phyloP scores from a whole-genome alignment of 192 early-diverging fungal genomes.

The Linderina pennispora region DNA sequence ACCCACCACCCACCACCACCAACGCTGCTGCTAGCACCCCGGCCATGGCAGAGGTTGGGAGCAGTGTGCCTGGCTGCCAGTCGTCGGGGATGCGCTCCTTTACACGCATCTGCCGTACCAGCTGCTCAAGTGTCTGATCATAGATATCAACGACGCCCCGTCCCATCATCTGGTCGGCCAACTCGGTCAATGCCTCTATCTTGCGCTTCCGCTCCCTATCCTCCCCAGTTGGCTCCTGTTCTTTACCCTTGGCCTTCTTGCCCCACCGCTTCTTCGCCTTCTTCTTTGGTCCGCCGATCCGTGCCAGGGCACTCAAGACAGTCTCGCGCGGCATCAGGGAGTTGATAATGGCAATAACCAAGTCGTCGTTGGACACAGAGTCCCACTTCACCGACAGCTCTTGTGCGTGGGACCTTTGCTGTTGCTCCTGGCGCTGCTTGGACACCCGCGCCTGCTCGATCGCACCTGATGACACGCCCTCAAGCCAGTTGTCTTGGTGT shows the following conservation, averaged over 20 bases:
- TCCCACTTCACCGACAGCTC: constrained; percentile 32
- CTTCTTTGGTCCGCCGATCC: constrained; percentile 50
- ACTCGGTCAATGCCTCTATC: constrained; percentile 61
- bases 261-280: constrained; percentile 33
- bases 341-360: constrained; percentile 52
- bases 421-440: constrained; percentile 15
- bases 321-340: constrained; percentile 55
- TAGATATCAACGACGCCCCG: constrained; percentile 62
- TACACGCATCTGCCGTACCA: constrained; percentile 57
- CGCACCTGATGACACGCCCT: constrained; percentile 51
- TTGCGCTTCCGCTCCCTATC: constrained; percentile 24
- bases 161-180: constrained; percentile 68
- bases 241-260: constrained; percentile 36
- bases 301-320: constrained; percentile 53
- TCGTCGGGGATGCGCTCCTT: constrained; percentile 51
- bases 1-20: constrained; percentile 2
- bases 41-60: constrained; percentile 1
- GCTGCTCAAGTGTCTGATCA: constrained; percentile 61
- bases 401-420: neutral
- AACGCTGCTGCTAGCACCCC: neutral
- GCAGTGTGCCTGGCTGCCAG: constrained; percentile 51
- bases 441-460: constrained; percentile 57
- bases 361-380: constrained; percentile 45
- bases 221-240: no score
- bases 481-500: constrained; percentile 69